phyloP scores from a whole-genome alignment of 768 basidiomycete genomes.

The Sporobolomyces roseus region DNA sequence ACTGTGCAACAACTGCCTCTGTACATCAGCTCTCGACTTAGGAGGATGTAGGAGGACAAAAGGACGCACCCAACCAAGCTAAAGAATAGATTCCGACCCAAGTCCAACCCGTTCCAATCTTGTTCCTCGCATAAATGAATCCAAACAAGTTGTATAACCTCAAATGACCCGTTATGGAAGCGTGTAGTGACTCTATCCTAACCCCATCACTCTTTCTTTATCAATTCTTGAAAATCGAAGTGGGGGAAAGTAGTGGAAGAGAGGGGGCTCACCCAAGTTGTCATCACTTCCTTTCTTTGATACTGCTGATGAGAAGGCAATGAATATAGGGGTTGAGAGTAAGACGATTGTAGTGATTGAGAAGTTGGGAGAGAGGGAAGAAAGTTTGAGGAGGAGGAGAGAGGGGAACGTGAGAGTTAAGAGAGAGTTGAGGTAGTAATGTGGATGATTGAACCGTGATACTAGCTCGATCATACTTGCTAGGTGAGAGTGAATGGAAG shows the following conservation, averaged over 20 bases:
- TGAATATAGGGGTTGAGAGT: background rate
- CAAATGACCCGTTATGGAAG: slow-evolving; percentile 15
- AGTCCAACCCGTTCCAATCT: background rate
- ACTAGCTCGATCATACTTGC: background rate
- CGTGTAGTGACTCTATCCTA: slow-evolving; percentile 18
- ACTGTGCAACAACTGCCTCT: background rate
- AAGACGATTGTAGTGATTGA: background rate
- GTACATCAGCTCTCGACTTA: too few species aligned
- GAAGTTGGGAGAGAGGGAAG: background rate
- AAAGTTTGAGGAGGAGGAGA: slow-evolving; percentile 1
- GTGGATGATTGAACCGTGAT: slow-evolving; percentile 14
- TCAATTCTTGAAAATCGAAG: too few species aligned
- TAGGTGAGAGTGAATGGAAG: background rate
- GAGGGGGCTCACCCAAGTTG: slow-evolving; percentile 6
- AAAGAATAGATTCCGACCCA: background rate
- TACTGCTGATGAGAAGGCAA: background rate
- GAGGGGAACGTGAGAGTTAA: slow-evolving; percentile 18
- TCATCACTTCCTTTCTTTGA: background rate
- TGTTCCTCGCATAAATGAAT: background rate
- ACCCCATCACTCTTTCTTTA: too few species aligned
- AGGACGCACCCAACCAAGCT: slow-evolving; percentile 25
- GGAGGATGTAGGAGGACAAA: too few species aligned
- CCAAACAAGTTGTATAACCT: slow-evolving; percentile 31
- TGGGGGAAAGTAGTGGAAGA: too few species aligned
- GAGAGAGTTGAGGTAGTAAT: slow-evolving; percentile 32